phyloP scores from a whole-genome alignment of 129 eudicot species.

The Tagetes erecta region DNA sequence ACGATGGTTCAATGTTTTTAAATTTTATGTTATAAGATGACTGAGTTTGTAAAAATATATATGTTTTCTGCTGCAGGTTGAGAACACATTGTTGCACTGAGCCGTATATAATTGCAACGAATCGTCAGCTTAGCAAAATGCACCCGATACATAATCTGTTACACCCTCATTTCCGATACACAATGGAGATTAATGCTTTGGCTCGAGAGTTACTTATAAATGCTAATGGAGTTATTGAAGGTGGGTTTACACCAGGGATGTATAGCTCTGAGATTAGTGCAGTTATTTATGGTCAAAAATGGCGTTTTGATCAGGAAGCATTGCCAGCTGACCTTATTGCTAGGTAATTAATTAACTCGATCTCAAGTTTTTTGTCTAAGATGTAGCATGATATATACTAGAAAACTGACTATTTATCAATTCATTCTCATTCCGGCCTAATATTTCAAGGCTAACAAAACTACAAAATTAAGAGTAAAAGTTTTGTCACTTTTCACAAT shows the following conservation, averaged over 20 bases:
- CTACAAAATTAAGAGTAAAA: too few species aligned
- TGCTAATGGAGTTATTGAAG: conserved; percentile 54
- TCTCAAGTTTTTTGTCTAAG: too few species aligned
- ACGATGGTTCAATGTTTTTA: too few species aligned
- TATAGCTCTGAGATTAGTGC: conserved; percentile 62
- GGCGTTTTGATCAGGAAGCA: conserved; percentile 60
- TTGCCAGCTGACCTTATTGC: conserved; percentile 34
- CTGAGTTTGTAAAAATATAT: too few species aligned
- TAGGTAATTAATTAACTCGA: conserved; percentile 2
- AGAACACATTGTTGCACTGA: conserved; percentile 72
- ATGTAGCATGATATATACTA: too few species aligned
- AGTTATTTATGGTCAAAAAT: conserved; percentile 48
- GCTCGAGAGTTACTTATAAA: conserved; percentile 65
- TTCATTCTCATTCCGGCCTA: too few species aligned
- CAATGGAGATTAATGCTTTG: conserved; percentile 76
- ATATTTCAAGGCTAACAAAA: too few species aligned
- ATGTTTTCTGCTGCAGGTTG: conserved; percentile 41
- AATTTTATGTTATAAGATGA: neutral
- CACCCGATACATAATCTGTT: conserved; percentile 67
- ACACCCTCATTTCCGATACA: conserved; percentile 72
- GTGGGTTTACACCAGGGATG: conserved; percentile 44
- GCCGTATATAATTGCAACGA: conserved; percentile 71
- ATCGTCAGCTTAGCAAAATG: conserved; percentile 72
- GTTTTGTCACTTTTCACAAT: too few species aligned
- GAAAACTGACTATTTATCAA: too few species aligned